These are phyloP conservation scores for Macrolepiota albuminosa DNA, from an alignment of 768 basidiomycete genomes.

Conservation along the genomic window DNA sequence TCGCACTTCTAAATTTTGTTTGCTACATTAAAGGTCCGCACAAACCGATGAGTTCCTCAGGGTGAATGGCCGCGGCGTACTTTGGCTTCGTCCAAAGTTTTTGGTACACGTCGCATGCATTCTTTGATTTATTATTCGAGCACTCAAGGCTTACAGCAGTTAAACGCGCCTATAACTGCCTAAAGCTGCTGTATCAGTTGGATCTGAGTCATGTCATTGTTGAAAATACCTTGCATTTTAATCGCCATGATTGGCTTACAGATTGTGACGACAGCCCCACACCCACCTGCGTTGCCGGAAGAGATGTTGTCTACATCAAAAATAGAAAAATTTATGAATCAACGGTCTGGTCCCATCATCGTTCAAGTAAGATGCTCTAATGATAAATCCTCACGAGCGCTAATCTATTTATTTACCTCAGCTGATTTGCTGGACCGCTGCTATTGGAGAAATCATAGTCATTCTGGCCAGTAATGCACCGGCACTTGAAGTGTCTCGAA, in stretches of 20 bases:
- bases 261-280: slow-evolving; percentile 41
- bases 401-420: slow-evolving; percentile 10
- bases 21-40: slow-evolving; percentile 3
- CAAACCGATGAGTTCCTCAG: neutral
- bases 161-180: neutral
- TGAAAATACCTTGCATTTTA: slow-evolving; percentile 40
- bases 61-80: slow-evolving; percentile 5
- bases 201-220: slow-evolving; percentile 17
- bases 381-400: neutral
- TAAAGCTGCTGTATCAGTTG: neutral
- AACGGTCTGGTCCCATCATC: slow-evolving; percentile 25
- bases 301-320: slow-evolving; percentile 30
- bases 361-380: slow-evolving; percentile 29
- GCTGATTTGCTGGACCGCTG: slow-evolving; percentile 33
- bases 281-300: slow-evolving; percentile 30
- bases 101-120: slow-evolving; percentile 5
- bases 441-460: slow-evolving; percentile 32
- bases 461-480: slow-evolving; percentile 28
- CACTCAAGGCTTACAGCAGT: neutral
- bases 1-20: neutral
- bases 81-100: slow-evolving; percentile 4
- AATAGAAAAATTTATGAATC: slow-evolving; percentile 33
- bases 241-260: slow-evolving; percentile 40
- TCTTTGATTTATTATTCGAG: neutral
- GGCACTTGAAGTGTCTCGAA: slow-evolving; percentile 14